These are phyloP conservation scores for Trifolium pratense DNA, from an alignment of 306 rosid species.

Conservation along the genomic window DNA sequence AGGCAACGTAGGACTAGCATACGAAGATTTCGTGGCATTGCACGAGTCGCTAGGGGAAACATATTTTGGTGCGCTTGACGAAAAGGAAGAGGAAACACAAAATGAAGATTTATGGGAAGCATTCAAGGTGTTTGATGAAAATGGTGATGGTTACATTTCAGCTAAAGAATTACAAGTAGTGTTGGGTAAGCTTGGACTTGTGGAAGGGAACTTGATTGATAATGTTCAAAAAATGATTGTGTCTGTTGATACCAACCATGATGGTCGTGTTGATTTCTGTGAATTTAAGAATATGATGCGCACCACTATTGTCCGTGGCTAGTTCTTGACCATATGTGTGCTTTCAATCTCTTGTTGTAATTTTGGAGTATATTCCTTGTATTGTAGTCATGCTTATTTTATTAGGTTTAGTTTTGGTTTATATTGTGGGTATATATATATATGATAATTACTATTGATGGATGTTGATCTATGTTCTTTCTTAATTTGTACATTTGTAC, in stretches of 20 bases:
- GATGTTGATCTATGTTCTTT: too few species aligned
- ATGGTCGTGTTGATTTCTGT: slow-evolving; percentile 79
- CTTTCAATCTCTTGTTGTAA: neutral
- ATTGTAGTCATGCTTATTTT: neutral
- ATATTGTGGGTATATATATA: too few species aligned
- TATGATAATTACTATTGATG: too few species aligned
- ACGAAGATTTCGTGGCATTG: slow-evolving; percentile 62
- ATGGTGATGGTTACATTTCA: slow-evolving; percentile 84
- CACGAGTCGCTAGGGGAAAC: slow-evolving; percentile 68
- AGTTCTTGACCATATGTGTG: neutral
- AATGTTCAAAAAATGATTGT: slow-evolving; percentile 70
- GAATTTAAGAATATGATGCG: slow-evolving; percentile 95
- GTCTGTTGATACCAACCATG: slow-evolving; percentile 73
- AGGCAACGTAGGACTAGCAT: slow-evolving; percentile 61
- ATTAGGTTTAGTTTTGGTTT: neutral
- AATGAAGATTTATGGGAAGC: slow-evolving; percentile 83
- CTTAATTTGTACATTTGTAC: too few species aligned
- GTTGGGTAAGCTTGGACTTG: slow-evolving; percentile 67
- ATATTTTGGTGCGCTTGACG: slow-evolving; percentile 43
- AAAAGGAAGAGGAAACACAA: slow-evolving; percentile 24
- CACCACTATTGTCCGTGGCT: neutral
- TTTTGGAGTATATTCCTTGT: slow-evolving; percentile 1
- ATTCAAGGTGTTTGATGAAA: slow-evolving; percentile 85
- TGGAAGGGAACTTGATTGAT: slow-evolving; percentile 67
- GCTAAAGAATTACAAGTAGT: slow-evolving; percentile 80